Evolutionary conservation across 1,139 yeast genomes (phyloP), one percentile per base, ranked within the genome.

Genomic region (Candida sp.): DNA sequence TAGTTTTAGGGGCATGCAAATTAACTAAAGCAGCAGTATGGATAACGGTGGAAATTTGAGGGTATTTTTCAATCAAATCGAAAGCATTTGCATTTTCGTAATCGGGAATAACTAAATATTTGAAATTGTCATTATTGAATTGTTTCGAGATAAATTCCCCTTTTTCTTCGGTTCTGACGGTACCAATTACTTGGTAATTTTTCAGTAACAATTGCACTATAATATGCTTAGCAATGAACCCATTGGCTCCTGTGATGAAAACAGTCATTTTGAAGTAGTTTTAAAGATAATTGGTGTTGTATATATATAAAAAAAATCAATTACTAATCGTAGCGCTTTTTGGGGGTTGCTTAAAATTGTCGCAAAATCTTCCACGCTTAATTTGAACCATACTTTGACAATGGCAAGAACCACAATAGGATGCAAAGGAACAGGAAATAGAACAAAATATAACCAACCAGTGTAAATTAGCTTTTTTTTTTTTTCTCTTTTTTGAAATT

Each of bases 111-210:
- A 78, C 56, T 44, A 65, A 84, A 49, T 71, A 72, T 33, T 63
- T 47, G 49, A 79, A 63, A 25, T 64, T 57, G 15, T 54, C 50
- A 38, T 32, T 35, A 9, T 38, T 25, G 15, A 36, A 23, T n/a
- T 35, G 37, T 6, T 37, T 9, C n/a, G 37, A 49, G 47, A 75
- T 51, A 4, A 57, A 51, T 22, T 74, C 76, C n/a, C 81, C 84
- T 57, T 79, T 78, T 1, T 56, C 65, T 36, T 66, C 66, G 2
- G 79, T 64, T 56, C 88, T 68, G 3, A 78, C 87, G 1, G 84
- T 72, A 6, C 85, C 86, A 21, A 81, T 65, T 5, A 83, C 87
- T 2, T 59, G 57, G 56, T 75, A 78, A 22, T 75, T 77, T 41
- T 62, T 63, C 21, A 57, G 56, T 39, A 64, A 49, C 39, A 64